phyloP scores from a whole-genome alignment of 257 asterid genomes.

The Nemophila menziesii region DNA sequence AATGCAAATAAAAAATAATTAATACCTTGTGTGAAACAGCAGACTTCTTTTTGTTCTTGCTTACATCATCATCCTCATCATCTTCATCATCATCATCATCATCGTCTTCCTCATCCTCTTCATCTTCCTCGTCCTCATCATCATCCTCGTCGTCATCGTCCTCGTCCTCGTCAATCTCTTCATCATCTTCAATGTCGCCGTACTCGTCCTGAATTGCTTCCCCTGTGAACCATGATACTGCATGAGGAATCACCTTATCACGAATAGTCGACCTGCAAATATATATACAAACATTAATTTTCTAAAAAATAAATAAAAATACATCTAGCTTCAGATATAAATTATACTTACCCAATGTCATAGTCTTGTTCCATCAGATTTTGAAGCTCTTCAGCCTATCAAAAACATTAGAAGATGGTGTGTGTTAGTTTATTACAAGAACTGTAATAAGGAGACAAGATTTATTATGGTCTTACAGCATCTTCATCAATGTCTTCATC shows the following conservation, averaged over 20 bases:
- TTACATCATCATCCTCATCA: slow-evolving; percentile 37
- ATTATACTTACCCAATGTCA: slow-evolving; percentile 54
- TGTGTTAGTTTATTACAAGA: neutral
- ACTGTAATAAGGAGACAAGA: neutral
- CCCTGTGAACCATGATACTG: slow-evolving; percentile 91
- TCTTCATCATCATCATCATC: slow-evolving; percentile 7
- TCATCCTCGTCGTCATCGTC: slow-evolving; percentile 23
- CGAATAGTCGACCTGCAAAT: slow-evolving; percentile 64
- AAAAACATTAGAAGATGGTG: slow-evolving; percentile 2
- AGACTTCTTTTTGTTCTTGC: slow-evolving; percentile 28
- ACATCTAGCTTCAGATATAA: neutral
- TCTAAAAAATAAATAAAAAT: neutral
- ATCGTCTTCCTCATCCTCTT: slow-evolving; percentile 18
- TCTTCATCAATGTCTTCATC: slow-evolving; percentile 79
- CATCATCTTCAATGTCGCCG: slow-evolving; percentile 50
- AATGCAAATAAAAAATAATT: no score
- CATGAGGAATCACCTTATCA: slow-evolving; percentile 80
- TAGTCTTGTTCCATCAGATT: slow-evolving; percentile 83
- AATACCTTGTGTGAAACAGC: no score
- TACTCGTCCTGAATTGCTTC: slow-evolving; percentile 65
- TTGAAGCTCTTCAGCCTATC: slow-evolving; percentile 75
- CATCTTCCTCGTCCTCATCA: slow-evolving; percentile 34
- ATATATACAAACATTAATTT: neutral
- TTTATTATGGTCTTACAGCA: slow-evolving; percentile 36
- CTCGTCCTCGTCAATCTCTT: slow-evolving; percentile 13